These are phyloP conservation scores for Ambrosiella cleistominuta DNA, from an alignment of 2,329 filamentous ascomycete genomes.

Conservation along the genomic window DNA sequence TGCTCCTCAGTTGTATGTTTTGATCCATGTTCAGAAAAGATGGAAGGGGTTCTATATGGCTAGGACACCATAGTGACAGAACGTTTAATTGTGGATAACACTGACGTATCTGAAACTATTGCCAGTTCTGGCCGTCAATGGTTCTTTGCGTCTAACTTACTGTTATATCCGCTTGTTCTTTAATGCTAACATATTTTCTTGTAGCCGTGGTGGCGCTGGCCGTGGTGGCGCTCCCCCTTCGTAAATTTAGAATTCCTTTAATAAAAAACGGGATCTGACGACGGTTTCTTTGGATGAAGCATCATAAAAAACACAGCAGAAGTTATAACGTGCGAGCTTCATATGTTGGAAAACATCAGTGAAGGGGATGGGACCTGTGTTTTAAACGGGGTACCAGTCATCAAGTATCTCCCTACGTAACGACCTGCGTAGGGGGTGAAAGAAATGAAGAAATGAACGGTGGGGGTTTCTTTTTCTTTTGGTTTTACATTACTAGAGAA, in stretches of 20 bases:
- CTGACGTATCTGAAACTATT: no score
- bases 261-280: conserved; percentile 18
- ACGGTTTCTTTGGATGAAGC: conserved; percentile 27
- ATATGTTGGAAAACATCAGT: neutral
- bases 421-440: conserved; percentile 23
- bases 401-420: conserved; percentile 22
- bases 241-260: conserved; percentile 30
- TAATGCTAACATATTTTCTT: conserved; percentile 7
- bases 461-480: conserved; percentile 23
- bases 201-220: conserved; percentile 70
- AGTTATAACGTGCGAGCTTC: conserved; percentile 8
- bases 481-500: conserved; percentile 13
- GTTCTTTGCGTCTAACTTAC: neutral
- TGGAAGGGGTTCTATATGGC: neutral
- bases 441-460: conserved; percentile 16
- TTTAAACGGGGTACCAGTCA: neutral
- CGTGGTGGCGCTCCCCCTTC: conserved; percentile 66
- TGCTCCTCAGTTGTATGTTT: conserved; percentile 67
- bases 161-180: neutral
- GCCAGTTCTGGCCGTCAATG: neutral
- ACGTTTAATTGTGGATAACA: no score
- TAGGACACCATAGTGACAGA: neutral
- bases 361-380: neutral
- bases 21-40: neutral
- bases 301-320: conserved; percentile 13